A percentile compares a stretch with the other conserved stretches of the same genome.
Conservation (phyloP, 345 rosid genomes). For the Eucalyptus microcorys region DNA sequence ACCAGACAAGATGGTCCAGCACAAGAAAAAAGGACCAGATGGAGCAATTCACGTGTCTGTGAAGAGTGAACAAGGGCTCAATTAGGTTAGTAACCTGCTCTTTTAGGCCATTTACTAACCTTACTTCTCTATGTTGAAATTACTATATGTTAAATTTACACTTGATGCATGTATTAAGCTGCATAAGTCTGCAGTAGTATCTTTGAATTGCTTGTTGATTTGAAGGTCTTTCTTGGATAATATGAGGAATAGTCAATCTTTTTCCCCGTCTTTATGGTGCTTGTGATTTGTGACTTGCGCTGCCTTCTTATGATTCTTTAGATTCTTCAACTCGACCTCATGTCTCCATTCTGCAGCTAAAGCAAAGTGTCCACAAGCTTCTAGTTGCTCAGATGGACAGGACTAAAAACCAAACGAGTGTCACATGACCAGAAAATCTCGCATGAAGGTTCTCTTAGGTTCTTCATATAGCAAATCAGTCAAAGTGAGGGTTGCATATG, state of each 20-base stretch:
- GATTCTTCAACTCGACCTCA: neutral
- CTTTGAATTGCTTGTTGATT: neutral
- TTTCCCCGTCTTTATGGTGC: neutral
- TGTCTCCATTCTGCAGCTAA: slow-evolving; percentile 36
- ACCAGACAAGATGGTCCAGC: slow-evolving; percentile 39
- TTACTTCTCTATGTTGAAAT: neutral
- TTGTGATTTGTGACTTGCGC: neutral
- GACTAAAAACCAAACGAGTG: slow-evolving; percentile 14
- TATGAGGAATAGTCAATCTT: neutral
- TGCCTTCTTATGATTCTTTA: neutral
- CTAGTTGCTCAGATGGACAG: slow-evolving; percentile 46
- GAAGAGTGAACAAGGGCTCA: slow-evolving; percentile 48
- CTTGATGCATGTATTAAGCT: neutral
- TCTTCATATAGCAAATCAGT: neutral
- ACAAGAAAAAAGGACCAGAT: slow-evolving; percentile 53
- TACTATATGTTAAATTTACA: neutral
- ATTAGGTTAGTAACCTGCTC: slow-evolving; percentile 27
- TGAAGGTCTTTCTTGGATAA: neutral
- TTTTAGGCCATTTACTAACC: neutral
- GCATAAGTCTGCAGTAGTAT: neutral
- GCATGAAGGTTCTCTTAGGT: neutral
- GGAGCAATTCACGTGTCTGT: slow-evolving; percentile 61
- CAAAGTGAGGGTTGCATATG: neutral
- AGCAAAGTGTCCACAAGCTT: slow-evolving; percentile 33
- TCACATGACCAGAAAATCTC: neutral